Evolutionary conservation across 805 yeast genomes (phyloP).

Genomic region (Metschnikowia lachancei): DNA sequence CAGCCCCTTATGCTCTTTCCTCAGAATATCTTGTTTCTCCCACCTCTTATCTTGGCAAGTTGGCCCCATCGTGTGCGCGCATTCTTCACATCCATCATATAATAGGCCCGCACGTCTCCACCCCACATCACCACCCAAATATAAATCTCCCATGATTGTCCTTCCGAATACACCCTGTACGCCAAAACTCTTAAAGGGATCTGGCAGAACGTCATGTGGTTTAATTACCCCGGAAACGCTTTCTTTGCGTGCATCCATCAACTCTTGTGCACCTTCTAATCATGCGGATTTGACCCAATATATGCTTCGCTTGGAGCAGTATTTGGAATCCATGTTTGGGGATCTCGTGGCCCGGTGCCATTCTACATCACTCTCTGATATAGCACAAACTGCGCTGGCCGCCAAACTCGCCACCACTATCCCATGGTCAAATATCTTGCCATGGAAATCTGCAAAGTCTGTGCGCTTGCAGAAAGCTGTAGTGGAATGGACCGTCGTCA

Average conservation of each 20-base stretch:
- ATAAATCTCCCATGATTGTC: constrained; percentile 25
- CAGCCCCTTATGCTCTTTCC: no score
- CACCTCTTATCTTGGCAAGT: no score
- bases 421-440: constrained; percentile 11
- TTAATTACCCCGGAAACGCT: constrained; percentile 14
- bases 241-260: constrained; percentile 20
- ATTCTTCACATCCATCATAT: no score
- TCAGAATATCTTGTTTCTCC: no score
- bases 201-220: neutral
- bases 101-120: neutral
- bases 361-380: neutral
- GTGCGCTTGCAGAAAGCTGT: constrained; percentile 3
- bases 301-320: constrained; percentile 34
- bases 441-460: neutral
- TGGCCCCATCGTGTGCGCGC: no score
- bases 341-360: constrained; percentile 4
- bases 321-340: constrained; percentile 28
- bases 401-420: neutral
- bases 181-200: constrained; percentile 16
- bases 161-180: constrained; percentile 36
- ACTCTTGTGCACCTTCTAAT: constrained; percentile 9
- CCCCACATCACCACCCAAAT: neutral
- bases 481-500: constrained; percentile 29
- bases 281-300: constrained; percentile 30
- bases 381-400: constrained; percentile 2